Conservation (phyloP, 2,329 filamentous ascomycete species). For the Podosphaera xanthii region DNA sequence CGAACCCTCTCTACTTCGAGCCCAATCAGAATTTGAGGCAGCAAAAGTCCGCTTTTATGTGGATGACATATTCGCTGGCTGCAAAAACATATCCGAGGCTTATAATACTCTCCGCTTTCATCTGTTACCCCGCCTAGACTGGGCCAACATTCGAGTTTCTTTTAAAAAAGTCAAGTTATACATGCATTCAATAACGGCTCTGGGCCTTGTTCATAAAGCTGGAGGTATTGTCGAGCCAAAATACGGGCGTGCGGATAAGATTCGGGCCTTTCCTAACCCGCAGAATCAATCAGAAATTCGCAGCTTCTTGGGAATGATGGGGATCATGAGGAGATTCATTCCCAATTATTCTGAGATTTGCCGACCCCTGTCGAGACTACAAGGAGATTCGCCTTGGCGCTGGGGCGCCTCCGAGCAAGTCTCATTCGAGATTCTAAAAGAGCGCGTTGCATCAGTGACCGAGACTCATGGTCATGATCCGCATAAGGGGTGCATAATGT, state of each 20-base stretch:
- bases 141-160: background rate
- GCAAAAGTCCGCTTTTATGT: background rate
- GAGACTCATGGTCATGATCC: background rate
- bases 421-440: too few species aligned
- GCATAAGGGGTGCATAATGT: slow-evolving; percentile 11
- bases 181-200: background rate
- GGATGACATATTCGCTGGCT: background rate
- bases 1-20: background rate
- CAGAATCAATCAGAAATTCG: too few species aligned
- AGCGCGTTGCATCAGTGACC: background rate
- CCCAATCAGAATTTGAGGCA: background rate
- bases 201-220: background rate
- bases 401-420: too few species aligned
- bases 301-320: too few species aligned
- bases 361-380: too few species aligned
- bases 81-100: background rate
- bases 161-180: slow-evolving; percentile 1
- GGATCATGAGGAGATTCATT: too few species aligned
- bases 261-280: too few species aligned
- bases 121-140: background rate
- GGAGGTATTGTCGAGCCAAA: too few species aligned
- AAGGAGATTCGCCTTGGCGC: too few species aligned
- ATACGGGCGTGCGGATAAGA: too few species aligned
- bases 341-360: too few species aligned
- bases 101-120: background rate